Base-by-base conservation (phyloP, 2,329 filamentous ascomycete genomes). In the Arthrobotrys conoides region DNA sequence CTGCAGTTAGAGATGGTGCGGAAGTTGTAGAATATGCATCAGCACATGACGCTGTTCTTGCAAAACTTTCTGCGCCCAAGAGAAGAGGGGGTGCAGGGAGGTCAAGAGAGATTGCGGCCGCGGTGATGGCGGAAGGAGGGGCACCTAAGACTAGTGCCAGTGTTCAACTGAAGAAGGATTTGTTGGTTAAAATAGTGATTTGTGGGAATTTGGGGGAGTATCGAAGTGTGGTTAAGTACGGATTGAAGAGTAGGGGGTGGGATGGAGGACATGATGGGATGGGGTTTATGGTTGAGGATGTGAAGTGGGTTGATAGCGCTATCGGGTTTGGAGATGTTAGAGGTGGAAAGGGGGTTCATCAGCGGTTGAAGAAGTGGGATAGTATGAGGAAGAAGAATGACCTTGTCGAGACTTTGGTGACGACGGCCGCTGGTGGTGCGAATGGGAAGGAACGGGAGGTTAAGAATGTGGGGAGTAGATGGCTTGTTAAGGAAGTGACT, bases 101-200 rank as follows among this genome's bases (percentile, higher is more conserved):
- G 14, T 80, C 80, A 14, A 83, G 83, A 46, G 82, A 82, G 79
- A 81, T 41, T 83, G 84, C 10, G 82, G 82, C 41, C 80, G 83
- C 9, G 86, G 86, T 51, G 46, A 63, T 79, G 76, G 63, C 70
- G 30, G 76, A 70, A 22, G 57, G 33, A 87, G 59, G 90, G 90
- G 0, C 89, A 0, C 85, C 85, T 66, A 86, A 87, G 0, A 90
- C 89, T 0, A 92, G 92, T 0, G 88, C 92, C 80, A 84, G 86
- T 0, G 87, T 92, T 0, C 91, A 90, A 0, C 84, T 86, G 0
- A 89, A 91, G 73, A 91, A 91, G 81, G 96, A 98, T 83, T 86
- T 97, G 49, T 93, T 98, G 81, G 92, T 99, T 80, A 96, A 93
- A 16, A 84, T 98, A 0, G 86, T 97, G 12, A 90, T 99, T 12